Base-by-base conservation (phyloP, 139 green algal genomes). In the Chlorella sp. region DNA sequence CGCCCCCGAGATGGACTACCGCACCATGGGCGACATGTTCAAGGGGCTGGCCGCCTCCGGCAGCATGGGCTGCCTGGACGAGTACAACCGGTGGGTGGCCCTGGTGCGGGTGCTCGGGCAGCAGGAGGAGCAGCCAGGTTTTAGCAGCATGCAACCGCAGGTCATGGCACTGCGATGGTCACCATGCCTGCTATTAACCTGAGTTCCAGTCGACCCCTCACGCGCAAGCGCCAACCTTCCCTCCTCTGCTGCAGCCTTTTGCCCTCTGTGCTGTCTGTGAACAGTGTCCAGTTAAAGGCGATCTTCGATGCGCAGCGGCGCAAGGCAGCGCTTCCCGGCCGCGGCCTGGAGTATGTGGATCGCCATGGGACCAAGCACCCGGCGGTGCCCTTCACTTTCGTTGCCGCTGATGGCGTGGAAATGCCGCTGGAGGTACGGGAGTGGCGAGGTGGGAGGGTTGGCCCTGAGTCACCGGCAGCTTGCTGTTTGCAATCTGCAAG, bases 41-140 rank as follows among this genome's bases (percentile, higher is more conserved):
- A 96, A 96, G 86, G 94, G 95, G 24, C 92, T 98, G 62, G 94
- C 95, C 26, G 92, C 96, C 85, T 87, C 93, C 6, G 95, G 95
- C 40, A 92, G 93, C 17, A 97, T 95, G 91, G 95, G 94, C 51
- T 97, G 95, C 93, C 97, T 98, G 84, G 95, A 98, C 84, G 95
- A 98, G 90, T 98, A 97, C 92, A 98, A 98, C 88, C 92, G 94
- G 54, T 96, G 44, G 51, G 44, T 34, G n/a, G n/a, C n/a, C n/a
- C n/a, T n/a, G n/a, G n/a, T n/a, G n/a, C n/a, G n/a, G n/a, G n/a
- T n/a, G n/a, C n/a, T n/a, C n/a, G n/a, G n/a, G n/a, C n/a, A n/a
- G n/a, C n/a, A n/a, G n/a, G n/a, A n/a, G n/a, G n/a, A n/a, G n/a
- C n/a, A n/a, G n/a, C n/a, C n/a, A n/a, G n/a, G n/a, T n/a, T n/a